Base-by-base conservation (phyloP, 495 filamentous ascomycete species). In the Lentithecium fluviatile region DNA sequence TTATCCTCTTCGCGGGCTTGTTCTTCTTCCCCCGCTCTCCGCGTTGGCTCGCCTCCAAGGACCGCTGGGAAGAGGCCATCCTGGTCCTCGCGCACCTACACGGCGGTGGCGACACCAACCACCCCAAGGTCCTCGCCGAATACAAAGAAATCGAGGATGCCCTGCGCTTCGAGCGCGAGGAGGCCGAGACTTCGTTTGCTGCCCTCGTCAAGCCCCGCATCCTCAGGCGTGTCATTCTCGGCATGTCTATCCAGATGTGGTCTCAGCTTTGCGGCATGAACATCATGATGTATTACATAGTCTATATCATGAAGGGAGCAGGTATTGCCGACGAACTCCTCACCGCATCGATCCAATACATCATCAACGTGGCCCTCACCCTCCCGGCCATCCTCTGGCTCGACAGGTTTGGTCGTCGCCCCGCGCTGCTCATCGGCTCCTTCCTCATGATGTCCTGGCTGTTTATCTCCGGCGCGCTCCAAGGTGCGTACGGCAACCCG, bases 221-320 rank as follows among this genome's bases (percentile, higher is more conserved):
- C 60, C 65, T 85, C 20, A 85, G 84, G 76, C 82, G 88, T 24
- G 83, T 88, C n/a, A 55, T 83, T 37, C 77, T 89, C 12, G 88
- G 86, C 10, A 84, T 91, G 77, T 83, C 79, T 37, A 82, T 88
- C 17, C 88, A 92, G 70, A 84, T 88, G 78, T 90, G 88, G 88
- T 84, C 79, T 8, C 77, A 93, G 66, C 77, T 90, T 0, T 83
- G 80, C 23, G 88, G 88, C 7, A 89, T 89, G 40, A 64, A 68
- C 52, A 7, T 50, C 58, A 36, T 56, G 55, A 80, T 82, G 80
- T 85, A 85, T 74, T 91, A 88, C 67, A 87, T 88, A 50, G 82
- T 84, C 20, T 86, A 90, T 69, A 87, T 91, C 70, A 88, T 91
- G 83, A 77, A 83, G 70, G 69, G 78, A 36, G 83, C 85, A 6